Percentiles rank a stretch among this genome's conserved stretches.
Conservation (phyloP, 352 stramenopile genomes). For the Phytophthora uliginosa region DNA sequence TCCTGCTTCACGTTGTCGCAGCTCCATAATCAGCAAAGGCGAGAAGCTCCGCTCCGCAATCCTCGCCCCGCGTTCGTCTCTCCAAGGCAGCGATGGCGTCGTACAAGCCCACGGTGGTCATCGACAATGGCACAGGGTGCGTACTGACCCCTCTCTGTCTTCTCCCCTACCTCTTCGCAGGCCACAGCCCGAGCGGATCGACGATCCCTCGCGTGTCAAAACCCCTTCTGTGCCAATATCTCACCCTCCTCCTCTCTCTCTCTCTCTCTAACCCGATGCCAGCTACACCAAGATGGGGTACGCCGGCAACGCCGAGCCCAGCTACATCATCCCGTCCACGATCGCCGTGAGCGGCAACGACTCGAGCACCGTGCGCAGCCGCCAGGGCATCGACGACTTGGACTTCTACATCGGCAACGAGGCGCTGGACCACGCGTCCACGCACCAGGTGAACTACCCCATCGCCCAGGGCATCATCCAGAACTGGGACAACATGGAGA, state of each 20-base stretch:
- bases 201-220: not conserved
- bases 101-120: constrained; percentile 95
- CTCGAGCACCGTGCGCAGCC: constrained; percentile 81
- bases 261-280: constrained; percentile 13
- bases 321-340: constrained; percentile 97
- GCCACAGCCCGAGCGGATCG: not conserved
- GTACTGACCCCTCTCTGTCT: constrained; percentile 19
- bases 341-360: constrained; percentile 85
- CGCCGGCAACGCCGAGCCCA: constrained; percentile 94
- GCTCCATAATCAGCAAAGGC: constrained; percentile 41
- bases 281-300: constrained; percentile 98
- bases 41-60: constrained; percentile 22
- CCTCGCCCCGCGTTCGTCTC: not conserved
- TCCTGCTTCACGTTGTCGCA: constrained; percentile 6
- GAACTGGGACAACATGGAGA: constrained; percentile 98
- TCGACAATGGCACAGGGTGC: constrained; percentile 97
- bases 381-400: constrained; percentile 94
- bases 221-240: not conserved
- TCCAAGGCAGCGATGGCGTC: constrained; percentile 54
- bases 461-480: constrained; percentile 92
- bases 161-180: not conserved
- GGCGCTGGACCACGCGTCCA: constrained; percentile 89
- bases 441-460: constrained; percentile 94
- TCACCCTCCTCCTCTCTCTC: not conserved
- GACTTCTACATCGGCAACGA: constrained; percentile 98